Base-by-base conservation (phyloP, 2,329 filamentous ascomycete genomes). In the Phialemonium atrogriseum region DNA sequence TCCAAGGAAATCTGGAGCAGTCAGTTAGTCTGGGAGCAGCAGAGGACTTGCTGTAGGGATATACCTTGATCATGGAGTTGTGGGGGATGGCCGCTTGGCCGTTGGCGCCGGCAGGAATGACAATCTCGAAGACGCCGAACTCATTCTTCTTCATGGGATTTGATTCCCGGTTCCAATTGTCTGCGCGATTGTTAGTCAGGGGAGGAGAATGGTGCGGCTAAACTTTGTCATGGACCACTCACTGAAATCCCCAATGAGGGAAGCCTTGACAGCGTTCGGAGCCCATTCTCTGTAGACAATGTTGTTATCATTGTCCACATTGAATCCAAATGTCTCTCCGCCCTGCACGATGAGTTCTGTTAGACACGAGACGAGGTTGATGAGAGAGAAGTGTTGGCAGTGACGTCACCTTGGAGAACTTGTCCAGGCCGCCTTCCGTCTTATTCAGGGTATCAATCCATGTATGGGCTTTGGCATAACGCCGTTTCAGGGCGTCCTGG, bases 271-370 rank as follows among this genome's bases (percentile, higher is more conserved):
- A 33, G 87, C 89, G 64, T 87, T 93, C 16, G 91, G 88, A 1
- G 91, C 91, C 91, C 91, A 98, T 70, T 98, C 91, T 46, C 86
- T 75, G 59, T 98, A 98, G 36, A 71, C 68, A 44, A 98, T 86
- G 56, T 88, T 87, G 55, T 85, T 85, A 49, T 94, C 78, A 33
- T 75, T 65, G 51, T 80, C 71, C 38, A 91, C 79, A 45, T 84
- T 86, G 59, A 98, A 76, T 34, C 91, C 91, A 51, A 84, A 94
- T 40, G 71, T 80, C 51, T 96, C 86, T 40, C 77, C 82, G 26
- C 91, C 89, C 85, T 93, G 43, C 12, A 33, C 30, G 24, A 19
- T 17, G n/a, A 30, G 12, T 7, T n/a, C 27, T 24, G n/a, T 14
- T 33, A 17, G 27, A 10, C 10, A 23, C 13, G 18, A 13, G n/a